phyloP scores from a whole-genome alignment of 345 rosid genomes.

The Raphanus sativus region DNA sequence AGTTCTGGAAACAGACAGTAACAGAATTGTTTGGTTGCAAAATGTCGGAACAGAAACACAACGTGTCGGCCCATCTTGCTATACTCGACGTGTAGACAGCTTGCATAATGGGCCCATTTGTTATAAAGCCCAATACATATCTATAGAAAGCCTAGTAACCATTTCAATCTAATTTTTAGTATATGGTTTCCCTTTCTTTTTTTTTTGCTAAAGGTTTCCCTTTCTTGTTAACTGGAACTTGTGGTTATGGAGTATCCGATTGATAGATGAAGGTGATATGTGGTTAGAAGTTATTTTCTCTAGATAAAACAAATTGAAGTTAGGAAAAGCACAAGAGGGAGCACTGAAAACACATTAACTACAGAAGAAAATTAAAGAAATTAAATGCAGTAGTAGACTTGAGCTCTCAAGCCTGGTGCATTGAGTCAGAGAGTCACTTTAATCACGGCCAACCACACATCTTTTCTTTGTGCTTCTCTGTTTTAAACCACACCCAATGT shows the following conservation, averaged over 20 bases:
- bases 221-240: too few relatives aligned
- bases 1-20: neutral
- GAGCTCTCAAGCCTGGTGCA: slow-evolving; percentile 25
- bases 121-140: neutral
- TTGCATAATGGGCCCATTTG: slow-evolving; percentile 1
- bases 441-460: slow-evolving; percentile 42
- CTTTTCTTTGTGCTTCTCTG: slow-evolving; percentile 22
- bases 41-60: neutral
- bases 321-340: neutral
- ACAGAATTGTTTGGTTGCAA: neutral
- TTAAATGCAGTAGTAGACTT: neutral
- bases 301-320: slow-evolving; percentile 16
- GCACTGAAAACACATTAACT: neutral
- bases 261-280: neutral
- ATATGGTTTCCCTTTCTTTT: too few relatives aligned
- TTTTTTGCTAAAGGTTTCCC: too few relatives aligned
- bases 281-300: neutral
- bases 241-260: too few relatives aligned
- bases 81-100: neutral
- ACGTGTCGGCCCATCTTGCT: neutral
- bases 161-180: too few relatives aligned
- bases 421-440: slow-evolving; percentile 28
- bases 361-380: neutral
- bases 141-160: neutral
- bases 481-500: slow-evolving; percentile 18